Conservation (phyloP, 2,329 filamentous ascomycete genomes). For the Xylaria sp. region DNA sequence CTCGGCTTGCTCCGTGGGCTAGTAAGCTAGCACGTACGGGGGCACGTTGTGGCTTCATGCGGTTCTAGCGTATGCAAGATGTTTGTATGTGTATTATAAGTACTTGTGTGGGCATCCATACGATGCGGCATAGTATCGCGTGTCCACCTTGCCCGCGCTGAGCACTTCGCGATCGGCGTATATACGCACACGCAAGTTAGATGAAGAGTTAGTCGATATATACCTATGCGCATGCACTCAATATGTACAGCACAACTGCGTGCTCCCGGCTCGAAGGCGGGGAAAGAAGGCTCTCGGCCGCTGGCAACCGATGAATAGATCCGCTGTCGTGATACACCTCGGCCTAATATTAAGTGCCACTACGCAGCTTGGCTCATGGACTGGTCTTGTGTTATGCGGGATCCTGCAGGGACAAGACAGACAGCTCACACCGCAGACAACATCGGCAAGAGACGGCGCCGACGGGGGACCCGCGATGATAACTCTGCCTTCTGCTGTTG, state of each 20-base stretch:
- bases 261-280: constrained; percentile 7
- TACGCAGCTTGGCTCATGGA: neutral
- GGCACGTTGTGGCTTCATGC: constrained; percentile 16
- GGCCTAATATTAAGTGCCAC: constrained; percentile 4
- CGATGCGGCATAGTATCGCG: constrained; percentile 1
- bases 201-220: constrained; percentile 13
- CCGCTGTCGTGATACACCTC: constrained; percentile 7
- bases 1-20: constrained; percentile 20
- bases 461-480: constrained; percentile 1
- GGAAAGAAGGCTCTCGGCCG: constrained; percentile 1
- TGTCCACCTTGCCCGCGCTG: constrained; percentile 9
- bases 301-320: neutral
- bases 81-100: constrained; percentile 3
- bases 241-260: neutral
- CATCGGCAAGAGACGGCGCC: constrained; percentile 4
- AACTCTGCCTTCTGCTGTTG: constrained; percentile 9
- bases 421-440: constrained; percentile 15
- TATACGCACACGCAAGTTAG: constrained; percentile 12
- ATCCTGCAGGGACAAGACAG: constrained; percentile 11
- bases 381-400: constrained; percentile 11
- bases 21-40: constrained; percentile 2
- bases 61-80: constrained; percentile 16
- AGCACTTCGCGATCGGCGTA: neutral
- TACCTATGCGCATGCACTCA: constrained; percentile 7
- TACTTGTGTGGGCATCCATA: too few species aligned